phyloP scores from a whole-genome alignment of 2,329 filamentous ascomycete genomes.

The Diaporthe sp. region DNA sequence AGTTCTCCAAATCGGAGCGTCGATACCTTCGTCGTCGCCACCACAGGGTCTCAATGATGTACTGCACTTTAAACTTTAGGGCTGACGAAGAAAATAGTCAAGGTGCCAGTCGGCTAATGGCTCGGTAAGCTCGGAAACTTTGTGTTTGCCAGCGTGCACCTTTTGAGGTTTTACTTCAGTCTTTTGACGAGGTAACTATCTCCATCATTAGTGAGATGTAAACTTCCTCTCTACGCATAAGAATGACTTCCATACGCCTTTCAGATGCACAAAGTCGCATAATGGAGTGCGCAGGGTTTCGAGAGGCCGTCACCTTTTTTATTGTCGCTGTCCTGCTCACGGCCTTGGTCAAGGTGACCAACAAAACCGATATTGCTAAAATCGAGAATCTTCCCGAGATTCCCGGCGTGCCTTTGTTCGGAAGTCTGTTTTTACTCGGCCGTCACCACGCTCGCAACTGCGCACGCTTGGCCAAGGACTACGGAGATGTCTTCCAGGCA shows the following conservation, averaged over 20 bases:
- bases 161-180: not conserved
- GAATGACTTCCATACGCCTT: not conserved
- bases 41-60: not conserved
- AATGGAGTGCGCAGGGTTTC: not conserved
- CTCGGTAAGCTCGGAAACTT: not conserved
- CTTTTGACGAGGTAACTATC: not conserved
- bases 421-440: not conserved
- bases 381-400: conserved; percentile 2
- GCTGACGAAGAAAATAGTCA: conserved; percentile 1
- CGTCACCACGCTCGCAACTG: conserved; percentile 1
- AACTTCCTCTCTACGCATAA: not conserved
- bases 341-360: not conserved
- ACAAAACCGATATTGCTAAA: conserved; percentile 4
- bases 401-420: not conserved
- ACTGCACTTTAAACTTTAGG: not conserved
- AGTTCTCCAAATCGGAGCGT: conserved; percentile 6
- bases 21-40: not conserved
- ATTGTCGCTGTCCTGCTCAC: not conserved
- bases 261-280: not conserved
- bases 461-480: conserved; percentile 1
- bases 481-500: conserved; percentile 6
- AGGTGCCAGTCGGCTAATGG: not conserved
- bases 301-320: not conserved
- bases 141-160: not conserved
- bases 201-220: not conserved